These are phyloP conservation scores for Yarrowia divulgata DNA, from an alignment of 805 yeast genomes.

Conservation along the genomic window DNA sequence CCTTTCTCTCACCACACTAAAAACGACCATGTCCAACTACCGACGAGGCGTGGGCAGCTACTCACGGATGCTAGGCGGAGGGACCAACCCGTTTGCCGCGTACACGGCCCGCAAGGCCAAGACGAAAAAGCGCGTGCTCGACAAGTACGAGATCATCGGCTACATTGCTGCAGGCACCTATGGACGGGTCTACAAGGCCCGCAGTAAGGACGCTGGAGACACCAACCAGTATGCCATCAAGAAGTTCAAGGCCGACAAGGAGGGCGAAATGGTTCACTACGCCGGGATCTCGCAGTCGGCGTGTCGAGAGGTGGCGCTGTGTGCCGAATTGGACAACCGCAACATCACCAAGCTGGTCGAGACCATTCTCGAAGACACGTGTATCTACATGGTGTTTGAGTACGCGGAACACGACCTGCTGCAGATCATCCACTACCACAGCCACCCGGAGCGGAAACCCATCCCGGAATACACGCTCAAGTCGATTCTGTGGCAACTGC, in stretches of 20 bases:
- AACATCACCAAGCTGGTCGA: constrained; percentile 83
- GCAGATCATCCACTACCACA: constrained; percentile 92
- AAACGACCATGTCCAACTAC: constrained; percentile 28
- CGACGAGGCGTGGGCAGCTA: constrained; percentile 36
- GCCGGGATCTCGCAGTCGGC: constrained; percentile 97
- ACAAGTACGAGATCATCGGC: constrained; percentile 86
- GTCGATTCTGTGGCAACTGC: constrained; percentile 88
- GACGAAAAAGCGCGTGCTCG: constrained; percentile 63
- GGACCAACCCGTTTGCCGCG: constrained; percentile 33
- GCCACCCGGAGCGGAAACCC: constrained; percentile 82
- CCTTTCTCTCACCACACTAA: constrained; percentile 16
- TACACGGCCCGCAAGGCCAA: constrained; percentile 35
- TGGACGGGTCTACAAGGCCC: constrained; percentile 93
- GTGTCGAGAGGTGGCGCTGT: constrained; percentile 92
- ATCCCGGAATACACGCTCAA: constrained; percentile 82
- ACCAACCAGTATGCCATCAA: constrained; percentile 77
- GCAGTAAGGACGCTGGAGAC: constrained; percentile 43
- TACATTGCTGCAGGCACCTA: constrained; percentile 99
- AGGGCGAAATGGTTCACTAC: constrained; percentile 85
- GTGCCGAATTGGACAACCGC: constrained; percentile 81
- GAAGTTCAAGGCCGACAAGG: constrained; percentile 93
- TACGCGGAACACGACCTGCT: constrained; percentile 94
- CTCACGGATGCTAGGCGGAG: constrained; percentile 32
- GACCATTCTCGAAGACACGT: constrained; percentile 83
- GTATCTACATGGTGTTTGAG: constrained; percentile 94